Evolutionary conservation across 768 basidiomycete genomes (phyloP).

Genomic region (Podaxis sp.): DNA sequence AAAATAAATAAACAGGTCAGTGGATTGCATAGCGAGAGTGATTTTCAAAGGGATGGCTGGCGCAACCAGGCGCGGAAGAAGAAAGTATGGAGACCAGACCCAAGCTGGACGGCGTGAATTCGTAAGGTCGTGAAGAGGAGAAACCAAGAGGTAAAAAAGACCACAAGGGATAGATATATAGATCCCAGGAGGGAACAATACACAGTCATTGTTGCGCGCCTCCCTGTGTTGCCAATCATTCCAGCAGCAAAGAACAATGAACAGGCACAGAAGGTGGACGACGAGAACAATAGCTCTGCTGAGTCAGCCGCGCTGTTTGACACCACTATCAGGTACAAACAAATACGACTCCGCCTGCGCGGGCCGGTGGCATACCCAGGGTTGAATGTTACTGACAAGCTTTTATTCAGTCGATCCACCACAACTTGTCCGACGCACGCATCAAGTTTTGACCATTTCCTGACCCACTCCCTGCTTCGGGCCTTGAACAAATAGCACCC

Average conservation of each 20-base stretch:
- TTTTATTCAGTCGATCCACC: background rate
- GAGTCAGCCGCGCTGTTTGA: background rate
- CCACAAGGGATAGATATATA: background rate
- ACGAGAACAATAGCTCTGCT: background rate
- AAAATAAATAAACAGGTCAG: background rate
- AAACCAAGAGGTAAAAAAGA: slow-evolving; percentile 3
- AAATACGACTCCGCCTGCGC: background rate
- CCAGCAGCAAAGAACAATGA: background rate
- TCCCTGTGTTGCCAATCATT: background rate
- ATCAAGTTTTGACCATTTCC: too few species aligned
- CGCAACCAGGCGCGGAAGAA: slow-evolving; percentile 18
- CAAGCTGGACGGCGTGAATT: background rate
- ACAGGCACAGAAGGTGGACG: background rate
- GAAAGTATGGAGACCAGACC: slow-evolving; percentile 16
- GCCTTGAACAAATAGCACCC: too few species aligned
- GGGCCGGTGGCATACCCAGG: background rate
- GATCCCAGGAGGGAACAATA: background rate
- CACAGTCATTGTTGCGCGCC: background rate
- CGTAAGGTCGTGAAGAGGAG: slow-evolving; percentile 1
- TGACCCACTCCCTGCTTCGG: too few species aligned
- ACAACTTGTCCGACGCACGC: background rate
- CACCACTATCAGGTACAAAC: background rate
- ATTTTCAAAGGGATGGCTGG: slow-evolving; percentile 6
- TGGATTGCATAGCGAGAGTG: slow-evolving; percentile 5
- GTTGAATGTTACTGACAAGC: too few species aligned